Percentiles rank a stretch among this genome's conserved stretches.
Conservation (phyloP, 495 filamentous ascomycete species). For the Neurospora cerealis region DNA sequence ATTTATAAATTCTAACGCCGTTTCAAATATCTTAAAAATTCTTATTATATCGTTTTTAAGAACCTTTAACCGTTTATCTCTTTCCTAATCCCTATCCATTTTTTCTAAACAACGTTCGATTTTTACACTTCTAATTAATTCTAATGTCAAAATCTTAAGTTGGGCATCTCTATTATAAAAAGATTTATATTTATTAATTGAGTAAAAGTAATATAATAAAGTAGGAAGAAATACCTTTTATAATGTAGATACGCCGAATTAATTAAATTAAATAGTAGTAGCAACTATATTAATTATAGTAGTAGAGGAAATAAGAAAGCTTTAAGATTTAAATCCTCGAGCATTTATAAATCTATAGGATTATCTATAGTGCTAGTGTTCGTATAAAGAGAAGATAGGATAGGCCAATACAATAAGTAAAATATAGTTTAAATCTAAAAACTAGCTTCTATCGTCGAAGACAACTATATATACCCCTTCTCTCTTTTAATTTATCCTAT, state of each 20-base stretch:
- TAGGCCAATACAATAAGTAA: not conserved
- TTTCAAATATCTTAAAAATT: not conserved
- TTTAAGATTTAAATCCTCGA: not conserved
- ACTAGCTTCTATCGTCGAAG: too few species aligned
- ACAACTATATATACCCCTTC: not conserved
- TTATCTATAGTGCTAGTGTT: not conserved
- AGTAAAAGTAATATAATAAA: not conserved
- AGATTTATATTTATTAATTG: not conserved
- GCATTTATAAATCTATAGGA: not conserved
- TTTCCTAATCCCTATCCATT: not conserved
- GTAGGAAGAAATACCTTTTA: not conserved
- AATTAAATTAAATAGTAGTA: not conserved
- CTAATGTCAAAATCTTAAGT: not conserved
- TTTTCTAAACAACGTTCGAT: not conserved
- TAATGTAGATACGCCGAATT: not conserved
- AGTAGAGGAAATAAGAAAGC: not conserved
- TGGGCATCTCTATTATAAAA: not conserved
- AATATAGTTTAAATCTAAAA: not conserved
- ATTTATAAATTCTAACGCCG: not conserved
- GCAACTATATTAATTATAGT: not conserved
- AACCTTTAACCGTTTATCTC: not conserved
- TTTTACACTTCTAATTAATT: not conserved
- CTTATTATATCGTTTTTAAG: not conserved
- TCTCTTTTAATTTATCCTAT: not conserved
- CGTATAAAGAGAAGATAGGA: not conserved